Base-by-base conservation (phyloP, 768 basidiomycete species). In the Clavulina sp. region DNA sequence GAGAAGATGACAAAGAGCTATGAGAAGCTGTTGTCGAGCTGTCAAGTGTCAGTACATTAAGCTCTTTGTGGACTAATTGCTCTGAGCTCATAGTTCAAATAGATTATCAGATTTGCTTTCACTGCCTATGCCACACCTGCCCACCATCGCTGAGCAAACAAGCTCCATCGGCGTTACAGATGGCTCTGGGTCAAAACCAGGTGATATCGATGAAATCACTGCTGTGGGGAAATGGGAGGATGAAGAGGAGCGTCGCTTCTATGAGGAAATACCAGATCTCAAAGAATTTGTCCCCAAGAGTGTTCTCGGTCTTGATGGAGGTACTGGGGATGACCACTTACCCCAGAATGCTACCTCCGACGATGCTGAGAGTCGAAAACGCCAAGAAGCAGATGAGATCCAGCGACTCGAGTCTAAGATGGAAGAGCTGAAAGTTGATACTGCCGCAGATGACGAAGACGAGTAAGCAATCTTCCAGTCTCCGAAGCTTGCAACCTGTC, bases 1-100 rank as follows among this genome's bases (percentile, higher is more conserved):
- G 95, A 99, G 69, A 91, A 88, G 68, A 95, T 97, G 86, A 91
- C 89, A 34, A 89, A 85, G 65, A 75, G 79, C 41, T 96, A 96
- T 59, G 95, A 99, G 66, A 88, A 92, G 54, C 67, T 96, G 23
- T 74, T 91, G 46, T 70, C 81, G 16, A 89, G 79, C 60, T 92
- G 91, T 53, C 87, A 95, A 66, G 79, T 77, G 85, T 92, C 58
- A 59, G 78, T 64, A 28, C 21, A 30, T 26, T n/a, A n/a, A n/a
- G n/a, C n/a, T 24, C 32, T 28, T 6, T 40, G 24, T 19, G 33
- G 5, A 2, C 21, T 48, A 30, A 30, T n/a, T 43, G 40, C 34
- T n/a, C 26, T 54, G 32, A 26, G 46, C 47, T 53, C 1, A 31
- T 5, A 23, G n/a, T 19, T 52, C 59, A 40, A 64, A 51, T 13